Evolutionary conservation across 768 basidiomycete genomes (phyloP).

Genomic region (Rhodotorula paludigena): DNA sequence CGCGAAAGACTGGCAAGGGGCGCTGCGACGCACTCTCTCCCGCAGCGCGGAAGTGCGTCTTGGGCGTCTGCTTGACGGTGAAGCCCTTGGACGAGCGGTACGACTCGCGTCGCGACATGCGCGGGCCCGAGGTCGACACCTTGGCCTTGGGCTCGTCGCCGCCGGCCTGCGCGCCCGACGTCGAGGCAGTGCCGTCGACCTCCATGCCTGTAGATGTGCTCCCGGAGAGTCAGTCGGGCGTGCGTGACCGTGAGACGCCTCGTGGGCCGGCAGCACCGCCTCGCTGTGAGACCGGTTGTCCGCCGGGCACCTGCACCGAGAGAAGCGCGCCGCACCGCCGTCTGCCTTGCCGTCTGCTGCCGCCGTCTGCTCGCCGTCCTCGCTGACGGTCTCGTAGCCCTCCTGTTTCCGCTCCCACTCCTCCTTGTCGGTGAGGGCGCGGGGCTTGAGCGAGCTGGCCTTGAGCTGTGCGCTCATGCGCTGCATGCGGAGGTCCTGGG

Average conservation of each 20-base stretch:
- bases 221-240: not conserved
- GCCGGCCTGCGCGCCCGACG: slow-evolving; percentile 4
- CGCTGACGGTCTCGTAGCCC: slow-evolving; percentile 36
- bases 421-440: slow-evolving; percentile 32
- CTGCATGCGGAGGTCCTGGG: slow-evolving; percentile 28
- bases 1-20: not conserved
- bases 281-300: not conserved
- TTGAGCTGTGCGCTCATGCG: slow-evolving; percentile 19
- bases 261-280: not conserved
- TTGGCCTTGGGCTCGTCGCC: slow-evolving; percentile 9
- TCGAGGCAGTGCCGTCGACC: slow-evolving; percentile 18
- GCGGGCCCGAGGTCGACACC: slow-evolving; percentile 47
- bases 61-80: slow-evolving; percentile 28
- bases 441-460: slow-evolving; percentile 21
- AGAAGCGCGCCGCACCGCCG: slow-evolving; percentile 19
- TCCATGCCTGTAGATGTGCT: slow-evolving; percentile 15
- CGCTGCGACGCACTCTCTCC: slow-evolving; percentile 28
- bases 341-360: slow-evolving; percentile 28
- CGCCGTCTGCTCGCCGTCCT: slow-evolving; percentile 25
- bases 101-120: slow-evolving; percentile 44
- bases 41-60: slow-evolving; percentile 15
- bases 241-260: not conserved
- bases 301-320: not conserved
- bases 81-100: slow-evolving; percentile 47
- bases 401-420: slow-evolving; percentile 36